phyloP scores from a whole-genome alignment of 306 rosid genomes.

The barrel medic (Medicago truncatula) region DNA sequence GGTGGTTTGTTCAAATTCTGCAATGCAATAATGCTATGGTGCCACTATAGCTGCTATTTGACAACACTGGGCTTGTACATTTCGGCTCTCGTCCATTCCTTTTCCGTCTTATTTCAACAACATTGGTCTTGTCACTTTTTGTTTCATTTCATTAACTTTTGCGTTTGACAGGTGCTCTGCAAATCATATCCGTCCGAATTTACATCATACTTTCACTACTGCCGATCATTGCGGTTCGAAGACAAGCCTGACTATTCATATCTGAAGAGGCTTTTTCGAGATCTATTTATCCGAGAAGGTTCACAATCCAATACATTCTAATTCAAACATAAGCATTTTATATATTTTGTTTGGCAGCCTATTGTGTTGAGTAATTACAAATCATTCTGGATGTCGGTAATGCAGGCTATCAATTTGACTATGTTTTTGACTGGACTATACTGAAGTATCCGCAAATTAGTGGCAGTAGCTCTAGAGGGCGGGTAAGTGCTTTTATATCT shows the following conservation, averaged over 20 bases:
- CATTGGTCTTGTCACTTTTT: slow-evolving; percentile 31
- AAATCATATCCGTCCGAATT: slow-evolving; percentile 92
- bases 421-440: slow-evolving; percentile 91
- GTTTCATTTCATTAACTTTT: slow-evolving; percentile 38
- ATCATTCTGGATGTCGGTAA: slow-evolving; percentile 42
- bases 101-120: slow-evolving; percentile 17
- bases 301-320: slow-evolving; percentile 15
- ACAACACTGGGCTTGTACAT: too few species aligned
- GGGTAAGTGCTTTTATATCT: slow-evolving; percentile 59
- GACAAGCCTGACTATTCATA: slow-evolving; percentile 99
- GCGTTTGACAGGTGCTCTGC: slow-evolving; percentile 77
- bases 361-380: slow-evolving; percentile 14
- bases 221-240: slow-evolving; percentile 92
- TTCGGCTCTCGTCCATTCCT: too few species aligned
- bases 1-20: too few species aligned
- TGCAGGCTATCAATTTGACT: slow-evolving; percentile 91
- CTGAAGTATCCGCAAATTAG: slow-evolving; percentile 86
- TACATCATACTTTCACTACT: slow-evolving; percentile 91
- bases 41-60: too few species aligned
- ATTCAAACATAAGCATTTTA: slow-evolving; percentile 8
- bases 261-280: slow-evolving; percentile 94
- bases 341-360: slow-evolving; percentile 33
- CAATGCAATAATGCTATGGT: too few species aligned
- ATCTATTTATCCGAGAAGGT: slow-evolving; percentile 97
- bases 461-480: slow-evolving; percentile 75